Evolutionary conservation across 2,329 filamentous ascomycete genomes (phyloP), one percentile per base, ranked within the genome.

Genomic region (Fusarium aywerte): DNA sequence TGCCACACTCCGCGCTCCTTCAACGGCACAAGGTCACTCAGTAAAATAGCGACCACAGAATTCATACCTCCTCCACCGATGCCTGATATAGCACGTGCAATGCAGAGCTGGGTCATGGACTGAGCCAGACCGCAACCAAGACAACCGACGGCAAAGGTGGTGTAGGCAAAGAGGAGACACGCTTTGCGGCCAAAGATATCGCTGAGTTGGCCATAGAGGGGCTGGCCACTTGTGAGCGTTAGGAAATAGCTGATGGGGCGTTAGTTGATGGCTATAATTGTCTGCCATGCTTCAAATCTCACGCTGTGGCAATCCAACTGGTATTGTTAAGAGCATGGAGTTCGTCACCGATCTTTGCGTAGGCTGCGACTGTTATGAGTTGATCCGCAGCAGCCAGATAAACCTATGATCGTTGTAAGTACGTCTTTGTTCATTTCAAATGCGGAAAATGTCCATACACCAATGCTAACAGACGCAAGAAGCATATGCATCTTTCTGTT

Each of bases 301-400:
- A 83, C 76, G 82, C 77, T 3, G 78, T 79, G 27, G 90, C 90
- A 59, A 93, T 90, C 91, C 91, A 93, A 51, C 87, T 90, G 5
- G 90, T 92, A 67, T 86, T 87, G 74, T 90, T 92, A 51, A 95
- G 82, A 2, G 91, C 90, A 50, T 91, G 83, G 27, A 95, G 80
- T 65, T 94, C 92, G 57, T 85, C 92, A 12, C 91, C 91, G 70
- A 95, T 94, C 65, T 85, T 87, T 48, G 90, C 90, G 76, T 93
- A 93, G n/a, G 85, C 89, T n/a, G 88, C 88, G 47, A 94, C 87
- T 29, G 92, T 89, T 53, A 94, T 87, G 1, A 92, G 92, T 76
- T 93, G 90, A 74, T 95, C 92, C 49, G 90, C 84, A 5, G 91
- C 90, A 20, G 89, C 85, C 9, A 95, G 82, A 74, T 92, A 92